A percentile compares a stretch with the other conserved stretches of the same genome.
Evolutionary conservation across 176 grass and related monocot genomes (phyloP).

Genomic region (Triticum turgidum): DNA sequence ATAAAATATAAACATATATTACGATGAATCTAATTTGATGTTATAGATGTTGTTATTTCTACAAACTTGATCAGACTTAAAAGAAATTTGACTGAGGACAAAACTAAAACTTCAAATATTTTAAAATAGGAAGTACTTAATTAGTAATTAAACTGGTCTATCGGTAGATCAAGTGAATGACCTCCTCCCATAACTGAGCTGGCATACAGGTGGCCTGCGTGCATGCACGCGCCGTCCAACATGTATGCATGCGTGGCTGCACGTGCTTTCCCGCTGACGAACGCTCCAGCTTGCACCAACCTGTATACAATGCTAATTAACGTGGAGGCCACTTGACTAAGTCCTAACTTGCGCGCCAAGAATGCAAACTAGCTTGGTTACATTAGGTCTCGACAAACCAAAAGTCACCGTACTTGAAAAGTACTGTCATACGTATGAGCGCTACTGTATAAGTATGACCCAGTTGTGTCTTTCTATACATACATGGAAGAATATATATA

Average conservation of each 20-base stretch:
- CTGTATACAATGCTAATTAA: not conserved
- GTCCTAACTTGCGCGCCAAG: slow-evolving; percentile 39
- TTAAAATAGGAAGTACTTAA: no score
- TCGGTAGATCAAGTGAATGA: no score
- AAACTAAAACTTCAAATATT: no score
- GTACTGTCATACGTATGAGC: not conserved
- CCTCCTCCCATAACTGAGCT: not conserved
- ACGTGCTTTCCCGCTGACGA: slow-evolving; percentile 14
- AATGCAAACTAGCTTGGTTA: not conserved
- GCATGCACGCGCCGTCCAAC: slow-evolving; percentile 36
- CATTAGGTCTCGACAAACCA: not conserved
- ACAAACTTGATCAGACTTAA: no score
- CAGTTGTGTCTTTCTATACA: not conserved
- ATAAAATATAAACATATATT: no score
- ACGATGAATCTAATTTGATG: not conserved
- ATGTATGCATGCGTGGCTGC: slow-evolving; percentile 8
- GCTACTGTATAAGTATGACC: not conserved
- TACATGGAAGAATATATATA: no score
- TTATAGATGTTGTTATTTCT: not conserved
- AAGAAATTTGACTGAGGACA: no score
- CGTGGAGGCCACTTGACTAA: not conserved
- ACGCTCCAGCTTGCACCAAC: slow-evolving; percentile 32
- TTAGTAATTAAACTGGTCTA: no score
- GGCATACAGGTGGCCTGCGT: slow-evolving; percentile 22
- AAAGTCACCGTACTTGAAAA: not conserved